Base-by-base conservation (phyloP, 306 rosid species). In the Casuarina glauca region DNA sequence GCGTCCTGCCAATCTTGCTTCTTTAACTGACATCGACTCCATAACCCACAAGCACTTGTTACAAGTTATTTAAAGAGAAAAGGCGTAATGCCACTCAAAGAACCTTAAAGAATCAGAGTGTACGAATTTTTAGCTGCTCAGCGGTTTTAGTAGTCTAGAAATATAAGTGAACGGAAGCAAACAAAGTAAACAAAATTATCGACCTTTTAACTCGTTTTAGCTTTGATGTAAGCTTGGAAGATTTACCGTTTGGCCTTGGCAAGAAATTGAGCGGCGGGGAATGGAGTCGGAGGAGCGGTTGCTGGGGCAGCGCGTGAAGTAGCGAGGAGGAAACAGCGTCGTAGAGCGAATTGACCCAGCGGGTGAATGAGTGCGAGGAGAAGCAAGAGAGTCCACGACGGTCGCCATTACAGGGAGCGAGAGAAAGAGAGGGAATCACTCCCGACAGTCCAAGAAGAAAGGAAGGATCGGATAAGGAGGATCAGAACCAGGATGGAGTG, bases 221-320 rank as follows among this genome's bases (percentile, higher is more conserved):
- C 7, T 3, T 45, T 32, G 4, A 19, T 35, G 53, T 11, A 38
- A 68, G 17, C 44, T 45, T 58, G 72, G 57, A 52, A 72, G 82
- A 73, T 50, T 71, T 84, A 84, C 85, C 88, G 75, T 36, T 53
- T 52, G 82, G 44, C 60, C 44, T 41, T 36, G 17, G 71, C 64
- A 69, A 79, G 57, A 20, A 52, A 39, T 61, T 12, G 82, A 68
- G 72, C 57, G 46, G 79, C 54, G 44, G 63, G 58, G 73, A 44
- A 43, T 45, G 58, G 78, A 46, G 20, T 16, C 41, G 81, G 19
- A 45, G 69, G 69, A 44, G 53, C 16, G 53, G 53, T 38, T 66
- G 13, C 12, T 3, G 10, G 12, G 36, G 54, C 76, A 38, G 5
- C 74, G 46, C 8, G 46, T 49, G 55, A 16, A 48, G 38, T 13